Percentiles rank a stretch among this genome's conserved stretches.
These are phyloP conservation scores for Penicillium sp. DNA, from an alignment of 2,329 filamentous ascomycete genomes.

Conservation along the genomic window DNA sequence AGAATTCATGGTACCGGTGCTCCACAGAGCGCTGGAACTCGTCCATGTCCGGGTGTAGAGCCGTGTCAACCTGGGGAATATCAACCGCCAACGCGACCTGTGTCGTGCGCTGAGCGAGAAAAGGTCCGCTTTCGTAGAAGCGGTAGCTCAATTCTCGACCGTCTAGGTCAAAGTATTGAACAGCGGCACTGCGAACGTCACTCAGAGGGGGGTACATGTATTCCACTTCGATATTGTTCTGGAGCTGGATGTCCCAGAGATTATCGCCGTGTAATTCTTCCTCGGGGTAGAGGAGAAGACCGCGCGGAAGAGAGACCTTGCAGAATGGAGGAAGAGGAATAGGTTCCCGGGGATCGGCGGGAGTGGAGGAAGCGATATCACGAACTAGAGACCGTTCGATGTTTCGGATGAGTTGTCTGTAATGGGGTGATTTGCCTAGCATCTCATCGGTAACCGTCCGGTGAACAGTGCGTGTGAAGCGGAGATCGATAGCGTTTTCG, in stretches of 20 bases:
- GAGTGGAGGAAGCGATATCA: conserved; percentile 21
- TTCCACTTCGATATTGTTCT: conserved; percentile 28
- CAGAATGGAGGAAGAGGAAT: conserved; percentile 36
- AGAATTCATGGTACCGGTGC: conserved; percentile 40
- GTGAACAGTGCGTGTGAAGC: conserved; percentile 41
- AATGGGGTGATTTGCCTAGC: conserved; percentile 2
- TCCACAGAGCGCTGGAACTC: conserved; percentile 20
- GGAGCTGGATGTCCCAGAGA: neutral
- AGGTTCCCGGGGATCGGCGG: conserved; percentile 7
- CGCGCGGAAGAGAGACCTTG: conserved; percentile 34
- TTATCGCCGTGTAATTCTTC: neutral
- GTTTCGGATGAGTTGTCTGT: conserved; percentile 21
- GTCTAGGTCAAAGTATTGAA: conserved; percentile 38
- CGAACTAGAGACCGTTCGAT: conserved; percentile 27
- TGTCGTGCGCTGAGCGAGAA: conserved; percentile 32
- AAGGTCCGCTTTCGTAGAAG: conserved; percentile 38
- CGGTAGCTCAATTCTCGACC: conserved; percentile 37
- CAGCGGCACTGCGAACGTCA: conserved; percentile 31
- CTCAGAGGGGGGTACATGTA: conserved; percentile 42
- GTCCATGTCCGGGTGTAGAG: conserved; percentile 2
- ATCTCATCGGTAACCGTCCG: conserved; percentile 30
- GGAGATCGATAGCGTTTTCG: conserved; percentile 43
- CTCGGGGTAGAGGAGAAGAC: conserved; percentile 16
- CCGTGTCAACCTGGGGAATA: conserved; percentile 12
- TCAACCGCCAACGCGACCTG: conserved; percentile 39